Percentiles rank a stretch among this genome's conserved stretches.
Conservation (phyloP, 345 rosid species). For the Populus tremula region DNA sequence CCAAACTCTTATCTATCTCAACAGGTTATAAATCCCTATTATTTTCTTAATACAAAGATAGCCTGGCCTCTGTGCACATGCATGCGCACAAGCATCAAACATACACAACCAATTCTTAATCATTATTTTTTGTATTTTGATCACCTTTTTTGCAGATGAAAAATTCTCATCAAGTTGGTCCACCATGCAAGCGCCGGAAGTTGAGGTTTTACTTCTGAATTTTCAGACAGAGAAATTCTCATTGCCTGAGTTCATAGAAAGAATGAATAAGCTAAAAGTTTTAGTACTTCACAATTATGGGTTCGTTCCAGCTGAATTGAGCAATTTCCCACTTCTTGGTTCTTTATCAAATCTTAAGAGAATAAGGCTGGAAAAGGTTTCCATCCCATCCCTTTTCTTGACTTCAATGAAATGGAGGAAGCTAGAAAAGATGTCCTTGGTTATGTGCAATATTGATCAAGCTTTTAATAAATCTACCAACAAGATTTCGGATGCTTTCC, state of each 20-base stretch:
- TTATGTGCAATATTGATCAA: slow-evolving; percentile 25
- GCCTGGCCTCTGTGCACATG: background rate
- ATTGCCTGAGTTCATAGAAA: slow-evolving; percentile 47
- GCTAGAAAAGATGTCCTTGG: slow-evolving; percentile 27
- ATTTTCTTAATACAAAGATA: background rate
- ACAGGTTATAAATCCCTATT: slow-evolving; percentile 14
- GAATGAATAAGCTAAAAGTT: slow-evolving; percentile 47
- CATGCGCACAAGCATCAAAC: background rate
- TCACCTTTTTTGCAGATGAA: slow-evolving; percentile 21
- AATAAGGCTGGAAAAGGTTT: slow-evolving; percentile 27
- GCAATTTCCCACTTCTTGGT: slow-evolving; percentile 33
- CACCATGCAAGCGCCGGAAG: slow-evolving; percentile 22
- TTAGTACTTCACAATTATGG: slow-evolving; percentile 41
- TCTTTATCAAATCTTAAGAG: slow-evolving; percentile 22
- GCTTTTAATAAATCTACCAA: slow-evolving; percentile 11
- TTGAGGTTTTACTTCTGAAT: slow-evolving; percentile 24
- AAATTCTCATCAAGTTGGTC: slow-evolving; percentile 23
- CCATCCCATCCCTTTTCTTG: slow-evolving; percentile 14
- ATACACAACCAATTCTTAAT: background rate
- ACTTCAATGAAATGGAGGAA: background rate
- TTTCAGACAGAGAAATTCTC: slow-evolving; percentile 16
- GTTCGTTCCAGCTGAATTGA: slow-evolving; percentile 29
- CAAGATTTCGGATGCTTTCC: slow-evolving; percentile 7
- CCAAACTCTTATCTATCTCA: slow-evolving; percentile 24
- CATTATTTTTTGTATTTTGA: background rate